Evolutionary conservation across 179 eudicot genomes (phyloP).

Genomic region (Spinacia oleracea): DNA sequence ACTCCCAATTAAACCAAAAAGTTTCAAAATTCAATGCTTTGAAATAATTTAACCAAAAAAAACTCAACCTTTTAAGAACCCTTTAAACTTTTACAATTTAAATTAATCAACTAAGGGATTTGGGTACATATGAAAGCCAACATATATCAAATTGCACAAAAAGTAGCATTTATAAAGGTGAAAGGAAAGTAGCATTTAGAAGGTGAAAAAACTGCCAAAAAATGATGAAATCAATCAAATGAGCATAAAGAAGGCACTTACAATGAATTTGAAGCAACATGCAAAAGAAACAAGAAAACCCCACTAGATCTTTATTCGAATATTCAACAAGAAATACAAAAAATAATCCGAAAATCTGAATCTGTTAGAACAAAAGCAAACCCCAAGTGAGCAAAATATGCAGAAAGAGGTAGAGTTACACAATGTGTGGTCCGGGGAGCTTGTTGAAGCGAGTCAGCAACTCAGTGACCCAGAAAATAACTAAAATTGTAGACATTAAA

Average conservation of each 20-base stretch:
- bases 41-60: background rate
- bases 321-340: background rate
- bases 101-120: background rate
- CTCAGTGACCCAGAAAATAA: constrained; percentile 2
- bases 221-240: background rate
- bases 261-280: background rate
- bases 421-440: background rate
- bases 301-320: background rate
- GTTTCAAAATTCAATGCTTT: background rate
- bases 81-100: background rate
- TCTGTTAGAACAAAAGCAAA: constrained; percentile 13
- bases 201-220: background rate
- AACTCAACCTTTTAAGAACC: background rate
- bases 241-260: background rate
- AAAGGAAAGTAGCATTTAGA: no score
- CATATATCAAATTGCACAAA: background rate
- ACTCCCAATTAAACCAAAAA: background rate
- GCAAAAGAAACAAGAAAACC: constrained; percentile 2
- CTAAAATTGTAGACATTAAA: background rate
- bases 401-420: constrained; percentile 5
- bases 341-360: constrained; percentile 1
- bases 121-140: background rate
- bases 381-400: background rate
- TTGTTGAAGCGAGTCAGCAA: constrained; percentile 1
- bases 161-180: no score